Percentiles rank a stretch among this genome's conserved stretches.
These are phyloP conservation scores for Colletotrichum lentis DNA, from an alignment of 2,329 filamentous ascomycete species.

Conservation along the genomic window DNA sequence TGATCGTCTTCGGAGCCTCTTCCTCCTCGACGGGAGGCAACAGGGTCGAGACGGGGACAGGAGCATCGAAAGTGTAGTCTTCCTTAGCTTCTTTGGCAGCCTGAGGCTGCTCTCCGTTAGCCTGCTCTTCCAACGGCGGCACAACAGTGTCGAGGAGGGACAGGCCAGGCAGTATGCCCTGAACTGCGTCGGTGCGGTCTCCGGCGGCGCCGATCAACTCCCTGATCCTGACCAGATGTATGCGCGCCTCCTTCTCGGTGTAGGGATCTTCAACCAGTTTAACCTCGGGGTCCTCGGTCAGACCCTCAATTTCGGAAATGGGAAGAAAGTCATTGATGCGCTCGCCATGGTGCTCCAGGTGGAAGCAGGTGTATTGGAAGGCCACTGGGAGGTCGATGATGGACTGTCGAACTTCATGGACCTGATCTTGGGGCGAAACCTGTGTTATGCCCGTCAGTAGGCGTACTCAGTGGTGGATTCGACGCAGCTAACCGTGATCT, in stretches of 20 bases:
- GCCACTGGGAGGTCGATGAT: slow-evolving; percentile 92
- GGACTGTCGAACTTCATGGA: slow-evolving; percentile 96
- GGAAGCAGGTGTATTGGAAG: slow-evolving; percentile 98
- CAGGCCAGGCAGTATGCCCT: slow-evolving; percentile 83
- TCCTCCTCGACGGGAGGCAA: slow-evolving; percentile 70
- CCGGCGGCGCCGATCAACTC: slow-evolving; percentile 94
- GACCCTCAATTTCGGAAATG: slow-evolving; percentile 84
- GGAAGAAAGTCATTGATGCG: slow-evolving; percentile 96
- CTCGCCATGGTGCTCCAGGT: slow-evolving; percentile 88
- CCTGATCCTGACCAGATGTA: slow-evolving; percentile 89
- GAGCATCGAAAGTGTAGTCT: slow-evolving; percentile 79
- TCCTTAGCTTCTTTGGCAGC: slow-evolving; percentile 53
- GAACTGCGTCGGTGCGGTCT: slow-evolving; percentile 84
- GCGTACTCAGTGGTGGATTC: slow-evolving; percentile 1
- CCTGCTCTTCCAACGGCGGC: slow-evolving; percentile 51
- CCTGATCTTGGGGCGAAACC: slow-evolving; percentile 93
- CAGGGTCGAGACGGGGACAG: slow-evolving; percentile 73
- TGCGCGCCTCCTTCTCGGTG: slow-evolving; percentile 95
- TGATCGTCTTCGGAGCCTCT: slow-evolving; percentile 86
- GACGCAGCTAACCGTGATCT: slow-evolving; percentile 75
- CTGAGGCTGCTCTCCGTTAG: slow-evolving; percentile 55
- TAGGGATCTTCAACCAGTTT: slow-evolving; percentile 92
- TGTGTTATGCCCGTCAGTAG: slow-evolving; percentile 47
- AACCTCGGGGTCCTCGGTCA: slow-evolving; percentile 80
- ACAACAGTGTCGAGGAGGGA: slow-evolving; percentile 86